These are phyloP conservation scores for Leishmania braziliensis DNA, from an alignment of 208 protist genomes.

Conservation along the genomic window DNA sequence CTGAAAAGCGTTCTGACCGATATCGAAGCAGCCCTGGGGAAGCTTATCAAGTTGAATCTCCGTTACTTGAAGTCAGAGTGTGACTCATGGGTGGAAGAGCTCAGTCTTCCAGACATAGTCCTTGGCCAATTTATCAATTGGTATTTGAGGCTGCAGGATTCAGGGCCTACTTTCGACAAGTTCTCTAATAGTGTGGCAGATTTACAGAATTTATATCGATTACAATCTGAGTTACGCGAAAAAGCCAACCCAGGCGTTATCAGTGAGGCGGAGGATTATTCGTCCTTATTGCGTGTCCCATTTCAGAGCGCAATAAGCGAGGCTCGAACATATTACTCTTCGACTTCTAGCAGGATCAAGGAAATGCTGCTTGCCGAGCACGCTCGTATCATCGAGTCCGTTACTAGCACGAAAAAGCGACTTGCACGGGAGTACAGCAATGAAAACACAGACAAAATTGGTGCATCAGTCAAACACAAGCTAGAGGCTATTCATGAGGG, in stretches of 20 bases:
- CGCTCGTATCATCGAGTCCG: constrained; percentile 23
- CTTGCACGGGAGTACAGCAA: constrained; percentile 41
- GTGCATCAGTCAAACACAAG: constrained; percentile 45
- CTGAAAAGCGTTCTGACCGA: constrained; percentile 47
- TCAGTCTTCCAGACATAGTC: constrained; percentile 36
- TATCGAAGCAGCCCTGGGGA: constrained; percentile 39
- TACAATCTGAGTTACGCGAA: constrained; percentile 44
- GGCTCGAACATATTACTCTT: constrained; percentile 42
- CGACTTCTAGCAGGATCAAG: constrained; percentile 33
- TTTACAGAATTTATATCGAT: constrained; percentile 49
- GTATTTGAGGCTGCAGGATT: constrained; percentile 41
- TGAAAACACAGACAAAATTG: constrained; percentile 47
- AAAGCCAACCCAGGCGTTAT: constrained; percentile 13
- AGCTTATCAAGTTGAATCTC: constrained; percentile 38
- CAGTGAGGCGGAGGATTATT: constrained; percentile 21
- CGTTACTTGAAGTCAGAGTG: constrained; percentile 31
- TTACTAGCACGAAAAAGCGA: constrained; percentile 37
- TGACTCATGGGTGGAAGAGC: constrained; percentile 33
- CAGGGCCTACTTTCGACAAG: constrained; percentile 34
- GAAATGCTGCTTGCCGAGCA: constrained; percentile 41
- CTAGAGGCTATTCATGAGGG: constrained; percentile 43
- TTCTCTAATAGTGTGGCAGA: constrained; percentile 43
- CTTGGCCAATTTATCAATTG: constrained; percentile 52
- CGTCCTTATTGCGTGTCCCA: constrained; percentile 30
- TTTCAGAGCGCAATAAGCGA: constrained; percentile 41